These are phyloP conservation scores for Cerrena zonata DNA, from an alignment of 1,284 basidiomycete species.

Conservation along the genomic window DNA sequence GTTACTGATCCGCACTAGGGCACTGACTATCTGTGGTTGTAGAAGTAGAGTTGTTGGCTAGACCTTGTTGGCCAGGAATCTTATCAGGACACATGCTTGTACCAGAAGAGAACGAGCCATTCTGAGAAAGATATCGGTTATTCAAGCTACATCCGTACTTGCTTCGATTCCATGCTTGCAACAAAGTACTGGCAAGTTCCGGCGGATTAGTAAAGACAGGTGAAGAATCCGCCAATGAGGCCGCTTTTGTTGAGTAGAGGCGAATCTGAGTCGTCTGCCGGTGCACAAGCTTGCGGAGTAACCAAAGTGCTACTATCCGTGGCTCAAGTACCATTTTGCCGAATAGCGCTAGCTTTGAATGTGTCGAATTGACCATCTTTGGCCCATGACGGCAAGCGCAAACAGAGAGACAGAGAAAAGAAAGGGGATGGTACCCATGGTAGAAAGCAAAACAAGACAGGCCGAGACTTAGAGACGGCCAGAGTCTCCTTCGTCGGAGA, in stretches of 20 bases:
- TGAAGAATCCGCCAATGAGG: neutral
- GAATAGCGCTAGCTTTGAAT: too few species aligned
- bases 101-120: neutral
- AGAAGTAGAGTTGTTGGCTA: neutral
- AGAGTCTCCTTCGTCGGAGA: constrained; percentile 21
- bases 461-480: too few species aligned
- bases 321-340: too few species aligned
- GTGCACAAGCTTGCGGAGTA: neutral
- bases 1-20: neutral
- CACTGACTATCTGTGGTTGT: neutral
- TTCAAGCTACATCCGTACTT: neutral
- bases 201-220: neutral
- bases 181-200: neutral
- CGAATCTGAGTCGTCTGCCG: neutral
- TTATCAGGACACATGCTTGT: neutral
- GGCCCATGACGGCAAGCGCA: too few species aligned
- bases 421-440: too few species aligned
- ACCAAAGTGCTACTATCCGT: neutral
- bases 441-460: too few species aligned
- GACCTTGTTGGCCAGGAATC: neutral
- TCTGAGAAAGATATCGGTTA: neutral
- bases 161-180: neutral
- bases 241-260: neutral
- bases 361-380: too few species aligned
- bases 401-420: too few species aligned